A percentile compares a stretch with the other conserved stretches of the same genome.
phyloP scores from a whole-genome alignment of 371 early-diverging fungal genomes.

The Nematocida ausubeli region DNA sequence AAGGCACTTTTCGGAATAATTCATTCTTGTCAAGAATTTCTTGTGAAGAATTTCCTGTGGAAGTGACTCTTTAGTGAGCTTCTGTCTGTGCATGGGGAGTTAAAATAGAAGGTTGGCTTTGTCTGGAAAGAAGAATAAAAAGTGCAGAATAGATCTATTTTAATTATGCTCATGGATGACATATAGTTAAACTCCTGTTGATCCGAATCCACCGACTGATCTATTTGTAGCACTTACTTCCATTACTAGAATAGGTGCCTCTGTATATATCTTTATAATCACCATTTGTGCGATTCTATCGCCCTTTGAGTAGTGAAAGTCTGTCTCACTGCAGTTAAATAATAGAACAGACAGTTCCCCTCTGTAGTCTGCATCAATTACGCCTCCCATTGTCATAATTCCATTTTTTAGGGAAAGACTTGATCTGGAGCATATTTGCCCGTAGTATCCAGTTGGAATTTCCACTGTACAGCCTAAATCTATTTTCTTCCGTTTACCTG shows the following conservation, averaged over 20 bases:
- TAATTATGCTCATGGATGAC: too few relatives aligned
- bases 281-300: slow-evolving; percentile 93
- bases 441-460: slow-evolving; percentile 79
- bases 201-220: slow-evolving; percentile 84
- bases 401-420: slow-evolving; percentile 83
- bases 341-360: slow-evolving; percentile 71
- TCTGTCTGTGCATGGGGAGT: too few relatives aligned
- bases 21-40: too few relatives aligned
- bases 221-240: slow-evolving; percentile 74
- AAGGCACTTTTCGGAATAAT: too few relatives aligned
- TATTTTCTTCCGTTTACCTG: slow-evolving; percentile 73
- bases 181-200: slow-evolving; percentile 77
- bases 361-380: slow-evolving; percentile 88
- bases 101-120: too few relatives aligned
- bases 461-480: slow-evolving; percentile 77
- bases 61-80: too few relatives aligned
- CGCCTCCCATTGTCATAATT: slow-evolving; percentile 87
- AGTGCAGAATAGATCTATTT: too few relatives aligned
- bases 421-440: slow-evolving; percentile 82
- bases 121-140: too few relatives aligned
- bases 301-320: slow-evolving; percentile 72
- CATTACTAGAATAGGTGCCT: slow-evolving; percentile 74
- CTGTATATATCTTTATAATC: slow-evolving; percentile 76
- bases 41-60: too few relatives aligned
- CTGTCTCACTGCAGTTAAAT: slow-evolving; percentile 75